Conservation (phyloP, 768 basidiomycete species). For the Calocera cornea region DNA sequence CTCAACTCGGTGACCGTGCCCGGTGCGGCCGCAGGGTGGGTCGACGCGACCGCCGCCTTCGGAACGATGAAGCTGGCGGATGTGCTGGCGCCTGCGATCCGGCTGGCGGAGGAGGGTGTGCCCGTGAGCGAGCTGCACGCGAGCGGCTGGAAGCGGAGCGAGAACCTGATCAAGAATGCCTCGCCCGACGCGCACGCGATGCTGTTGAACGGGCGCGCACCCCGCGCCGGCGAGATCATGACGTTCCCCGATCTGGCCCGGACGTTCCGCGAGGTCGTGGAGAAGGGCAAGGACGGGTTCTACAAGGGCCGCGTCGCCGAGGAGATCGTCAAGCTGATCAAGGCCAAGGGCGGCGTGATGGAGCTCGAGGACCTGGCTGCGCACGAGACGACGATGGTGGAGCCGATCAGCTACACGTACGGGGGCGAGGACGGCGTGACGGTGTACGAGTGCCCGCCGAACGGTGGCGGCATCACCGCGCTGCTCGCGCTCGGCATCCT, state of each 20-base stretch:
- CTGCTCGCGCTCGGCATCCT: conserved; percentile 86
- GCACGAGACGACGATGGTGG: conserved; percentile 64
- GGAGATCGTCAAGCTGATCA: conserved; percentile 73
- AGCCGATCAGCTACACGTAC: conserved; percentile 87
- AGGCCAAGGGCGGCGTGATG: conserved; percentile 85
- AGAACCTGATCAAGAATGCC: conserved; percentile 61
- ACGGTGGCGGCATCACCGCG: conserved; percentile 95
- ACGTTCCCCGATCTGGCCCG: conserved; percentile 65
- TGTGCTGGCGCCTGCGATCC: conserved; percentile 75
- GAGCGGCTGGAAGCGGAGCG: conserved; percentile 40
- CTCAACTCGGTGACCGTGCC: conserved; percentile 88
- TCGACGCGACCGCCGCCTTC: conserved; percentile 71
- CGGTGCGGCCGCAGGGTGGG: conserved; percentile 91
- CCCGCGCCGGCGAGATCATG: conserved; percentile 73
- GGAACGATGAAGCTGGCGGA: conserved; percentile 54
- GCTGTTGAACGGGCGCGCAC: conserved; percentile 72
- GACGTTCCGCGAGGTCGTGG: conserved; percentile 69
- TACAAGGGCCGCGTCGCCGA: conserved; percentile 86
- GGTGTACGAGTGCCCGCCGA: conserved; percentile 93
- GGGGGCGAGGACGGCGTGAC: conserved; percentile 57
- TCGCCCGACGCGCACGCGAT: conserved; percentile 79
- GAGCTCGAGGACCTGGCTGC: conserved; percentile 81
- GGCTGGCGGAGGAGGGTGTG: conserved; percentile 78
- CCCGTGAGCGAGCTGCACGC: conserved; percentile 5
- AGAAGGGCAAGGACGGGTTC: conserved; percentile 79